Conservation (phyloP, 225 moss, liverwort and hornwort genomes). For the Ulota crispa region DNA sequence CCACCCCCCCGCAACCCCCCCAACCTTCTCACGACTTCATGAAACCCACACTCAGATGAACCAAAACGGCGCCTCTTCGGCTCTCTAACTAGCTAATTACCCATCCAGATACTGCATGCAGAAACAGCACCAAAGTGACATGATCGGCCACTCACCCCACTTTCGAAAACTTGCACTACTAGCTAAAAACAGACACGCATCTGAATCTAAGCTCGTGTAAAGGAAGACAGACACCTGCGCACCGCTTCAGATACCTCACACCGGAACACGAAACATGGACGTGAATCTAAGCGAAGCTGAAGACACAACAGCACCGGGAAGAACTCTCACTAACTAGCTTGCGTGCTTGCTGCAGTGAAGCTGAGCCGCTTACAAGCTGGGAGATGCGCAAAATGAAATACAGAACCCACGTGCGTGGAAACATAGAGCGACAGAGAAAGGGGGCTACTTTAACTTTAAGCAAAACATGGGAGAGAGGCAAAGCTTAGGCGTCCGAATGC, state of each 20-base stretch:
- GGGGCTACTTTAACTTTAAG: constrained; percentile 4
- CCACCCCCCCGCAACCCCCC: not conserved
- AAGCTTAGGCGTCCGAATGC: not conserved
- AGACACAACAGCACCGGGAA: no score
- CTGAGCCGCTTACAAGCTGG: not conserved
- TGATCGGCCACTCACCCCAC: not conserved
- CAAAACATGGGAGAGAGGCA: not conserved
- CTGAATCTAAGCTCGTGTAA: not conserved
- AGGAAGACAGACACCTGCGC: not conserved
- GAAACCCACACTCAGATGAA: not conserved
- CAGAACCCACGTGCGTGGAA: constrained; percentile 6
- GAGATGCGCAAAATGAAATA: not conserved
- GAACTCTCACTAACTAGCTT: not conserved
- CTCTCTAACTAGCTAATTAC: not conserved
- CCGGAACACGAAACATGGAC: not conserved
- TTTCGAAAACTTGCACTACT: not conserved
- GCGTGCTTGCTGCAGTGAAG: not conserved
- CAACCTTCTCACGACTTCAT: constrained; percentile 13
- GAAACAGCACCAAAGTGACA: not conserved
- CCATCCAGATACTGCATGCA: constrained; percentile 1
- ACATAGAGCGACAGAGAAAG: not conserved
- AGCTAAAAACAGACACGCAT: not conserved
- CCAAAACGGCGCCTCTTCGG: not conserved
- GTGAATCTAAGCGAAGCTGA: not conserved
- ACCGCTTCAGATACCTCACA: not conserved